A percentile compares a stretch with the other conserved stretches of the same genome.
Conservation (phyloP, 2,329 filamentous ascomycete genomes). For the Verticillium klebahnii region DNA sequence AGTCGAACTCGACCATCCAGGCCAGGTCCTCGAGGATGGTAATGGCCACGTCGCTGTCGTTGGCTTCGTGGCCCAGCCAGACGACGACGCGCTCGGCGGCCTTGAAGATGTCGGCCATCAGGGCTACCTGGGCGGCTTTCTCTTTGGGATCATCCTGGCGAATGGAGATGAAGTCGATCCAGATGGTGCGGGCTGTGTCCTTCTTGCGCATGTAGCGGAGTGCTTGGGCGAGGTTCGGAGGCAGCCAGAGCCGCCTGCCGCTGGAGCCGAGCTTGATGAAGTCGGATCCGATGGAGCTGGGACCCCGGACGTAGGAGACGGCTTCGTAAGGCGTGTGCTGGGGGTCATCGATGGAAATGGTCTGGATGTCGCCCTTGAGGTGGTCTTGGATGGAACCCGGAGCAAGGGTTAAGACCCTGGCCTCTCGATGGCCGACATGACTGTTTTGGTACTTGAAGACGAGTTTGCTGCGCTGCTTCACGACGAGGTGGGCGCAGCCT, state of each 20-base stretch:
- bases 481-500: neutral
- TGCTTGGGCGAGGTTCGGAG: neutral
- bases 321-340: constrained; percentile 9
- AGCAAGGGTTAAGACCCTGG: neutral
- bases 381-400: constrained; percentile 1
- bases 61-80: constrained; percentile 2
- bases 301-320: constrained; percentile 12
- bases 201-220: constrained; percentile 3
- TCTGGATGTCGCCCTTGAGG: constrained; percentile 1
- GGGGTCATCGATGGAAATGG: constrained; percentile 3
- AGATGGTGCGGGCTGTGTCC: neutral
- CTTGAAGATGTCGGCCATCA: constrained; percentile 6
- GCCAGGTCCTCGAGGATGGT: neutral
- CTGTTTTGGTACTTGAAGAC: neutral
- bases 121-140: constrained; percentile 5
- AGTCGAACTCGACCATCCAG: constrained; percentile 4
- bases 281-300: neutral
- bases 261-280: neutral
- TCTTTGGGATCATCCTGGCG: constrained; percentile 4
- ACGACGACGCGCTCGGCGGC: constrained; percentile 3
- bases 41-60: constrained; percentile 1
- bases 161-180: constrained; percentile 7
- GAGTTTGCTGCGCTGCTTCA: neutral
- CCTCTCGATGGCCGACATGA: neutral
- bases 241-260: constrained; percentile 1